phyloP scores from a whole-genome alignment of 805 yeast species.

The Metschnikowia arizonensis region DNA sequence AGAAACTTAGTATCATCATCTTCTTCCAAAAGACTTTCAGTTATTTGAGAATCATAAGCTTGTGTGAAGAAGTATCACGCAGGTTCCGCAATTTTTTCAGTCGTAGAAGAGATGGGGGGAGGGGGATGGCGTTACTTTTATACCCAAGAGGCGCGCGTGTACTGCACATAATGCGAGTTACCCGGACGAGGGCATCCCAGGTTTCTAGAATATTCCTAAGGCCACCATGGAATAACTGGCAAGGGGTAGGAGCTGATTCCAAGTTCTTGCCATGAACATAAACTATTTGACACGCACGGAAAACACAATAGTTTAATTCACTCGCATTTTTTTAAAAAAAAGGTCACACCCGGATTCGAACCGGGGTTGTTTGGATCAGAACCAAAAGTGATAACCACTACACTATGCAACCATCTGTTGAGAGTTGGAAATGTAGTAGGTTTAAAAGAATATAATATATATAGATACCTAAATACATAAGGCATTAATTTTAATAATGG shows the following conservation, averaged over 20 bases:
- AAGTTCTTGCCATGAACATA: too few species aligned
- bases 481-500: too few species aligned
- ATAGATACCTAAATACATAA: too few species aligned
- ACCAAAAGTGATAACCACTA: conserved; percentile 80
- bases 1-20: conserved; percentile 56
- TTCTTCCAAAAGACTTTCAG: conserved; percentile 19
- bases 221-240: too few species aligned
- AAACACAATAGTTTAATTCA: too few species aligned
- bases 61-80: conserved; percentile 19
- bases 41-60: conserved; percentile 22
- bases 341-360: conserved; percentile 85
- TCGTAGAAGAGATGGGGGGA: too few species aligned
- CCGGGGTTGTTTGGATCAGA: conserved; percentile 82
- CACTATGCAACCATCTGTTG: conserved; percentile 50
- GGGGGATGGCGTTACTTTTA: conserved; percentile 8
- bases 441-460: too few species aligned
- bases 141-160: conserved; percentile 9
- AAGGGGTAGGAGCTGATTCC: too few species aligned
- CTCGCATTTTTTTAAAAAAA: too few species aligned
- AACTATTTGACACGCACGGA: too few species aligned
- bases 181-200: conserved; percentile 10
- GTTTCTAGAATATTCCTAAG: too few species aligned
- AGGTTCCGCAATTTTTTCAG: not conserved
- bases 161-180: conserved; percentile 10
- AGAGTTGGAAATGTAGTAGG: too few species aligned